Evolutionary conservation across 352 stramenopile species (phyloP).

Genomic region (Pythium monospermum): DNA sequence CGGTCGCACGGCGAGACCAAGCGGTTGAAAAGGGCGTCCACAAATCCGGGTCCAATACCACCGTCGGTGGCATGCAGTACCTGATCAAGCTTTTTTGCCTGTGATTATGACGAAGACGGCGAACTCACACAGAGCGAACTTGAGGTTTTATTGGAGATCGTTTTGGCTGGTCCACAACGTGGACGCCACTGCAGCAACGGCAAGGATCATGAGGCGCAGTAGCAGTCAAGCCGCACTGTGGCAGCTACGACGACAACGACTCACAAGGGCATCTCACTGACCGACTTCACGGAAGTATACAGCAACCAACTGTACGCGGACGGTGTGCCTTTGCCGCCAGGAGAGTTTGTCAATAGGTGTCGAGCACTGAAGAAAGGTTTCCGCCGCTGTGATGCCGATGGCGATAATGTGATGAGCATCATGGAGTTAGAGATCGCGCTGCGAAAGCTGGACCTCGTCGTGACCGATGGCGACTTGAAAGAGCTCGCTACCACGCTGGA

Average conservation of each 20-base stretch:
- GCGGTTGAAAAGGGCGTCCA: no score
- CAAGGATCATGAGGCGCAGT: not conserved
- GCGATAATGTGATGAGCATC: conserved; percentile 10
- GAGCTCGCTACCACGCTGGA: conserved; percentile 3
- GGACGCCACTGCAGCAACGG: no score
- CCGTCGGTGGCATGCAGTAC: no score
- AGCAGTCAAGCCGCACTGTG: not conserved
- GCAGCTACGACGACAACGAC: not conserved
- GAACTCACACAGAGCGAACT: not conserved
- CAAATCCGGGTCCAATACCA: no score
- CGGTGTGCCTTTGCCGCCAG: not conserved
- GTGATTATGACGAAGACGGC: conserved; percentile 14
- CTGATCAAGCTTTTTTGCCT: conserved; percentile 9
- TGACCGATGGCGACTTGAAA: conserved; percentile 3
- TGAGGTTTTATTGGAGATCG: conserved; percentile 2
- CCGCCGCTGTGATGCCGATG: conserved; percentile 10
- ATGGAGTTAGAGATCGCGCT: conserved; percentile 13
- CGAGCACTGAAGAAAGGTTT: conserved; percentile 8
- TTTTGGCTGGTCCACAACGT: not conserved
- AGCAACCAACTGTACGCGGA: not conserved
- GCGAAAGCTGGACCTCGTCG: conserved; percentile 13
- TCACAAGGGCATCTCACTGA: not conserved
- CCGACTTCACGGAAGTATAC: conserved; percentile 6
- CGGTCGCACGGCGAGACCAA: no score
- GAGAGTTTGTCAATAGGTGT: conserved; percentile 5